Conservation (phyloP, 208 protist species). For the Endotrypanum monterogeii region DNA sequence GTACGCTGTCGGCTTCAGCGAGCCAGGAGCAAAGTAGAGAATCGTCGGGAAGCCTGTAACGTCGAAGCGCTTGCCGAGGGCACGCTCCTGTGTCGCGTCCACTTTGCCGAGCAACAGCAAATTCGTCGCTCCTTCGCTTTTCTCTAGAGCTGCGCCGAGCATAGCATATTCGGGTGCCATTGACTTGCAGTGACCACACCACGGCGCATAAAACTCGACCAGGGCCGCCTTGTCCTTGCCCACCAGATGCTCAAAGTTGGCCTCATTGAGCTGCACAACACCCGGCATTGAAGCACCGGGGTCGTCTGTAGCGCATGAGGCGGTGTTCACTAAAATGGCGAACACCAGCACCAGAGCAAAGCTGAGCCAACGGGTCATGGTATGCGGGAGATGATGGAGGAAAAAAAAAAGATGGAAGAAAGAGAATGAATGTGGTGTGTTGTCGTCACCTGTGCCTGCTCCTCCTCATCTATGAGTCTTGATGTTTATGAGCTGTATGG, state of each 20-base stretch:
- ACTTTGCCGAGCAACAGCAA: constrained; percentile 69
- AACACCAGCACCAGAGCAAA: constrained; percentile 14
- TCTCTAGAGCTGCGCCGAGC: constrained; percentile 35
- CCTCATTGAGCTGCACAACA: constrained; percentile 40
- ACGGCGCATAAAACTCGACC: constrained; percentile 93
- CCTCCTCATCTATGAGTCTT: too few species aligned
- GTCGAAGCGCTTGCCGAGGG: constrained; percentile 41
- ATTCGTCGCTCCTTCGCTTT: constrained; percentile 25
- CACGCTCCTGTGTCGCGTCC: constrained; percentile 49
- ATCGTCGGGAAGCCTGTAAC: constrained; percentile 76
- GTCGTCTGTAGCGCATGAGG: constrained; percentile 21
- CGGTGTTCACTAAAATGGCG: constrained; percentile 14
- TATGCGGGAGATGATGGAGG: not conserved
- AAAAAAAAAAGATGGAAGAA: not conserved
- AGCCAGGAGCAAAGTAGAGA: constrained; percentile 65
- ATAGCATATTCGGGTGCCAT: constrained; percentile 50
- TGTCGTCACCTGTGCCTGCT: not conserved
- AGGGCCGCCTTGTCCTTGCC: constrained; percentile 27
- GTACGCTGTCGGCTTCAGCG: constrained; percentile 45
- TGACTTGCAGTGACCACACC: constrained; percentile 92
- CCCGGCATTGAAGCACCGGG: constrained; percentile 37
- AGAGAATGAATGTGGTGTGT: not conserved
- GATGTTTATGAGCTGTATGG: too few species aligned
- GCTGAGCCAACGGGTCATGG: not conserved
- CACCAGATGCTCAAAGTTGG: constrained; percentile 70